A percentile compares a stretch with the other conserved stretches of the same genome.
phyloP scores from a whole-genome alignment of 140 eudicot genomes.

The Ambrosia hybrid region DNA sequence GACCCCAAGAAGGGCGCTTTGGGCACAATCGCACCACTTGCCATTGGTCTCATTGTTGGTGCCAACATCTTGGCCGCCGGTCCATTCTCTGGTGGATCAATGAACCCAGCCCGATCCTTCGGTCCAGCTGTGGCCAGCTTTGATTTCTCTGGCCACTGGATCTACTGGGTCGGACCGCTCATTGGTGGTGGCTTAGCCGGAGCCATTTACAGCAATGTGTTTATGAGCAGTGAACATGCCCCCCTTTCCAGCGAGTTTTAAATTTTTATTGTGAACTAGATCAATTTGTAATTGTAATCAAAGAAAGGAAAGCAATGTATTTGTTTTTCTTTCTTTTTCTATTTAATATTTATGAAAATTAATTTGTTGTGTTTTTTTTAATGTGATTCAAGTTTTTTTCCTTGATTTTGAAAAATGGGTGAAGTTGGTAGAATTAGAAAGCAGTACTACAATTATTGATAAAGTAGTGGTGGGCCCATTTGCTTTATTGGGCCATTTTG shows the following conservation, averaged over 20 bases:
- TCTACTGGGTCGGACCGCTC: conserved; percentile 67
- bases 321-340: conserved; percentile 34
- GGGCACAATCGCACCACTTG: conserved; percentile 59
- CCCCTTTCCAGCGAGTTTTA: conserved; percentile 41
- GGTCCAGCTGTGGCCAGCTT: conserved; percentile 53
- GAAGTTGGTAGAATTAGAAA: conserved; percentile 20
- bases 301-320: conserved; percentile 29
- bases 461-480: conserved; percentile 31
- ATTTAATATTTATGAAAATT: conserved; percentile 26
- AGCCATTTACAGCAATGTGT: conserved; percentile 43
- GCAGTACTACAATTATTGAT: conserved; percentile 21
- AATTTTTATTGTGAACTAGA: not conserved
- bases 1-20: conserved; percentile 60
- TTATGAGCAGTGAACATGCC: conserved; percentile 41
- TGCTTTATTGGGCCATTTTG: conserved; percentile 27
- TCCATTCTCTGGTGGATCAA: conserved; percentile 58
- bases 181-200: conserved; percentile 58
- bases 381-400: conserved; percentile 8
- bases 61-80: conserved; percentile 63
- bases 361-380: conserved; percentile 5
- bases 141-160: conserved; percentile 51
- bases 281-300: conserved; percentile 24
- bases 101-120: conserved; percentile 64
- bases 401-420: conserved; percentile 22
- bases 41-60: conserved; percentile 57